Percentiles rank a stretch among this genome's conserved stretches.
Evolutionary conservation across 768 basidiomycete species (phyloP).

Genomic region (Termitomyces sp.): DNA sequence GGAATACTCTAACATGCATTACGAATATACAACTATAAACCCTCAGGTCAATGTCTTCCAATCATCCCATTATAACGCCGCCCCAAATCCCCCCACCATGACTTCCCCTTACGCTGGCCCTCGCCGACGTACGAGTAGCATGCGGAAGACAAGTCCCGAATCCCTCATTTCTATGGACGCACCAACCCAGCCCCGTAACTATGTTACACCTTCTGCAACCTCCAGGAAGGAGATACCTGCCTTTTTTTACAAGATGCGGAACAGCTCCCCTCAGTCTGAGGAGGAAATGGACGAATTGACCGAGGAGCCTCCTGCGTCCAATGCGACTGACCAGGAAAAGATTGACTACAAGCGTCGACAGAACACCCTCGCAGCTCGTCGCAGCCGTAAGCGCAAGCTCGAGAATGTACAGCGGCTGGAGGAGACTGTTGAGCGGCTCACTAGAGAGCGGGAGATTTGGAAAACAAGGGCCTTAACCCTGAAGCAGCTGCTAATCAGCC

Average conservation of each 20-base stretch:
- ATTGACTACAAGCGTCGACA: conserved; percentile 75
- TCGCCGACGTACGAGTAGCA: conserved; percentile 11
- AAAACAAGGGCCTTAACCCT: conserved; percentile 44
- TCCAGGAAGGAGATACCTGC: conserved; percentile 77
- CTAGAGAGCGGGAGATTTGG: conserved; percentile 58
- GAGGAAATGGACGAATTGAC: conserved; percentile 49
- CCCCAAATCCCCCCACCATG: conserved; percentile 1
- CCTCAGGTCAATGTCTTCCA: conserved; percentile 12
- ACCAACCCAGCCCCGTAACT: conserved; percentile 76
- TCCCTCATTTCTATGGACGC: conserved; percentile 66
- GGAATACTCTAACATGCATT: conserved; percentile 13
- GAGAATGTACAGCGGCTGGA: conserved; percentile 65
- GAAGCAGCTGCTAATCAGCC: conserved; percentile 48
- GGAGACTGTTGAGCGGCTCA: conserved; percentile 43
- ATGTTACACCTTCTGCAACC: conserved; percentile 64
- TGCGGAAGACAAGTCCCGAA: conserved; percentile 37
- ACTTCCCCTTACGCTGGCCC: conserved; percentile 7
- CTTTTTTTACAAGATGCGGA: conserved; percentile 55
- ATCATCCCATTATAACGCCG: conserved; percentile 7
- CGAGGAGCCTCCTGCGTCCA: conserved; percentile 31
- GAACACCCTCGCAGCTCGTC: conserved; percentile 83
- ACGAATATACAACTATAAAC: conserved; percentile 15
- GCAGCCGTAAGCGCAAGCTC: conserved; percentile 70
- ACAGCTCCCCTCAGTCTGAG: conserved; percentile 33
- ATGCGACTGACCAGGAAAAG: conserved; percentile 51